Evolutionary conservation across 2,329 filamentous ascomycete genomes (phyloP).

Genomic region (Colletotrichum australisinense): DNA sequence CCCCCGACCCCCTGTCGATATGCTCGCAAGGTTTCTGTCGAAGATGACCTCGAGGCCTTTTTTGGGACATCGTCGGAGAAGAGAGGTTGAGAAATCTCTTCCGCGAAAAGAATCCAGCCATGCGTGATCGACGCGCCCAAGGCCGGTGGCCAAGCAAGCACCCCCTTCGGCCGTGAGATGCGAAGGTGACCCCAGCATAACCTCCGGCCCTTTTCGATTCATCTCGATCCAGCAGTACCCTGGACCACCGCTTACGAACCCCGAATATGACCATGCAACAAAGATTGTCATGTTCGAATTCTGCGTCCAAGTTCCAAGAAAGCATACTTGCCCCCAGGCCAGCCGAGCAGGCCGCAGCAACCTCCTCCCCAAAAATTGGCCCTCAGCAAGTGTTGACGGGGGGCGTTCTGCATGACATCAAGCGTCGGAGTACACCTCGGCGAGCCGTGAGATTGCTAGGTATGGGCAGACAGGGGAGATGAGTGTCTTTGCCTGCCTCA

Average conservation of each 20-base stretch:
- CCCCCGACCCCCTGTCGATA: conserved; percentile 2
- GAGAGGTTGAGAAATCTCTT: neutral
- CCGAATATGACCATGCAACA: conserved; percentile 20
- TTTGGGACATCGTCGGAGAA: neutral
- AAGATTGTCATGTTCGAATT: conserved; percentile 19
- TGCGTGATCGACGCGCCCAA: conserved; percentile 28
- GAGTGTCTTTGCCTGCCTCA: conserved; percentile 33
- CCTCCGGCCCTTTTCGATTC: conserved; percentile 19
- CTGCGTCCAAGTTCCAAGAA: conserved; percentile 6
- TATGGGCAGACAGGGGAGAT: conserved; percentile 25
- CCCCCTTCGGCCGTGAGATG: conserved; percentile 13
- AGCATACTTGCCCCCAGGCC: conserved; percentile 8
- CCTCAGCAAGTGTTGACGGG: conserved; percentile 10
- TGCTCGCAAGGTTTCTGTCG: conserved; percentile 14
- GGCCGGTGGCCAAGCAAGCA: conserved; percentile 14
- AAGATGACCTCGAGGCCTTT: conserved; percentile 23
- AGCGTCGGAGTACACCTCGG: conserved; percentile 23
- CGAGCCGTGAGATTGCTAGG: conserved; percentile 5
- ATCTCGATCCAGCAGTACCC: conserved; percentile 28
- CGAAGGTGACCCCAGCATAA: conserved; percentile 22
- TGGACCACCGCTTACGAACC: conserved; percentile 21
- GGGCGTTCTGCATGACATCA: conserved; percentile 32
- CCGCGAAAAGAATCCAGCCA: neutral
- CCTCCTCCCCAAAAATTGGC: conserved; percentile 8
- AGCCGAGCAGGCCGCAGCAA: conserved; percentile 1